Base-by-base conservation (phyloP, 106 monocot species). In the Dendrobium huoshanense region DNA sequence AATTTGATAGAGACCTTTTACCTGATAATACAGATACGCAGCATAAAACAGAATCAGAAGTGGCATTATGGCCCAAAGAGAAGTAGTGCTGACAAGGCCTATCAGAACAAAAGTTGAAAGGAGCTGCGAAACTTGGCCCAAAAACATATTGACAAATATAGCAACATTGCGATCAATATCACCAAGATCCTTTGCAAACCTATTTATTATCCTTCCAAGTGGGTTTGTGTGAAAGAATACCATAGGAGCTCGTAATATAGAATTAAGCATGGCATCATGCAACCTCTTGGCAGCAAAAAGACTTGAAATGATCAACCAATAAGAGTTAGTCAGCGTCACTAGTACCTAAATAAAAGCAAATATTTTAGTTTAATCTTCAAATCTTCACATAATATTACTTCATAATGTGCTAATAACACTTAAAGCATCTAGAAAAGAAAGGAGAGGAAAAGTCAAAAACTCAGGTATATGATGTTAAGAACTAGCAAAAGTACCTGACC, bases 11-110 rank as follows among this genome's bases (percentile, higher is more conserved):
- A 54, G 41, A 81, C 75, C 11, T 29, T 65, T 33, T 91, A 99
- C 99, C 99, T 99, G 99, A 83, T 99, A 99, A 79, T 99, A 99
- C 33, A 95, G 81, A 77, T 99, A 99, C 75, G 99, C 88, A 44
- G 91, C 91, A 91, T 99, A 99, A 79, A 99, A 99, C 77, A 99
- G 83, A 79, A 99, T 93, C 75, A 99, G 83, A 58, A 99, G 95
- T 42, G 99, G 99, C 95, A 99, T 85, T 78, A 99, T 95, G 55
- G 95, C 99, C 99, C 99, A 99, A 48, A 99, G 93, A 84, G 99
- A 99, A 27, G 91, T 78, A 9, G 95, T 95, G 88, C 95, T 99
- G 75, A 99, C 91, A 65, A 99, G 79, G 75, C 99, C 99, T 79
- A 99, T 99, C 48, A 99, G 90, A 89, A 99, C 88, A 88, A 99